phyloP scores from a whole-genome alignment of 2,329 filamentous ascomycete species.

The Teratosphaeria nubilosa region DNA sequence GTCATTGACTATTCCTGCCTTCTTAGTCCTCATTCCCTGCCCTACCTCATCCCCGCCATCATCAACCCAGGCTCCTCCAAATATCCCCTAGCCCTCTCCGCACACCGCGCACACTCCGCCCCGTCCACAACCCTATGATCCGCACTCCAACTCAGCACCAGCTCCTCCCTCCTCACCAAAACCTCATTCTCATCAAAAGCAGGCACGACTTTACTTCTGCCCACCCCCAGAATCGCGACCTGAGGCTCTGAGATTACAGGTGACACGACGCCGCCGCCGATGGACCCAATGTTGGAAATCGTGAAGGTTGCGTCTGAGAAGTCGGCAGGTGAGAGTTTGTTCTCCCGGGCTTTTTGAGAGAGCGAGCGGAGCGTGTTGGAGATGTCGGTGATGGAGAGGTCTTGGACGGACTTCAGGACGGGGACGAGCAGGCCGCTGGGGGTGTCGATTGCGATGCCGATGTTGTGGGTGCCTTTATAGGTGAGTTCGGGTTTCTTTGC shows the following conservation, averaged over 20 bases:
- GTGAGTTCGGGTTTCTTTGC: conserved; percentile 62
- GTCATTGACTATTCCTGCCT: not conserved
- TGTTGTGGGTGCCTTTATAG: conserved; percentile 79
- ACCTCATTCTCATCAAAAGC: conserved; percentile 52
- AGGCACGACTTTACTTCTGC: conserved; percentile 68
- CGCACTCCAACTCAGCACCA: conserved; percentile 92
- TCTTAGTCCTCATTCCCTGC: not conserved
- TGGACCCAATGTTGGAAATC: conserved; percentile 90
- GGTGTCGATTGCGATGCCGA: conserved; percentile 92
- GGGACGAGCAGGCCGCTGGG: conserved; percentile 81
- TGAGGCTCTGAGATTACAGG: conserved; percentile 87
- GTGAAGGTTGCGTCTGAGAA: conserved; percentile 84
- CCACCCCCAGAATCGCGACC: conserved; percentile 84
- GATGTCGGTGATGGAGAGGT: conserved; percentile 66
- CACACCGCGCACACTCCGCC: conserved; percentile 85
- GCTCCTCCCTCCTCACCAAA: conserved; percentile 67
- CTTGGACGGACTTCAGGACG: conserved; percentile 75
- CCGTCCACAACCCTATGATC: conserved; percentile 93
- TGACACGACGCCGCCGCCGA: conserved; percentile 83
- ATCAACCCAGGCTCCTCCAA: conserved; percentile 81
- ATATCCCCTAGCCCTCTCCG: conserved; percentile 64
- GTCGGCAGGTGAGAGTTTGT: conserved; percentile 65
- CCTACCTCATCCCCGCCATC: conserved; percentile 66
- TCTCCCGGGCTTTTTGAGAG: conserved; percentile 60
- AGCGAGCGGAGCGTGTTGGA: conserved; percentile 66